A percentile compares a stretch with the other conserved stretches of the same genome.
These are phyloP conservation scores for Talaromyces sp. DNA, from an alignment of 2,329 filamentous ascomycete species.

Conservation along the genomic window DNA sequence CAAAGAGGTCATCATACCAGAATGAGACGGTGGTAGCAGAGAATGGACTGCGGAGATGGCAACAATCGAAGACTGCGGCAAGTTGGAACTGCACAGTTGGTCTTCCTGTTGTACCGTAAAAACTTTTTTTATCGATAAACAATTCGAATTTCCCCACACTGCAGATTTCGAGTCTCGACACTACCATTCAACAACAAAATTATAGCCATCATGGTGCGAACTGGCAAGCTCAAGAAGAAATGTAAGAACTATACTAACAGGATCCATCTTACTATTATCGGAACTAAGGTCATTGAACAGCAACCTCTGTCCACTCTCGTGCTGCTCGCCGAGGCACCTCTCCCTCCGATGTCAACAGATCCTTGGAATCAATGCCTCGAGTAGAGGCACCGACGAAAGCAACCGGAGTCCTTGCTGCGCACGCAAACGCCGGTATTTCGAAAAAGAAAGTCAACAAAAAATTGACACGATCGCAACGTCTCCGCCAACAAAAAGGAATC, in stretches of 20 bases:
- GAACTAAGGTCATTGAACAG: conserved; percentile 30
- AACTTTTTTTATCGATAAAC: conserved; percentile 36
- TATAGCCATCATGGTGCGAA: conserved; percentile 37
- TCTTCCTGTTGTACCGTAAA: conserved; percentile 28
- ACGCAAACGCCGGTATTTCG: conserved; percentile 50
- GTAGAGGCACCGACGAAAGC: conserved; percentile 39
- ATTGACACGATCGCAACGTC: conserved; percentile 51
- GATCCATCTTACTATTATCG: neutral
- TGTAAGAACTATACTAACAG: conserved; percentile 24
- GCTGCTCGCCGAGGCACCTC: conserved; percentile 57
- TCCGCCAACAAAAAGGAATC: conserved; percentile 53
- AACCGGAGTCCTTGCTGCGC: conserved; percentile 49
- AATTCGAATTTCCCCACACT: conserved; percentile 26
- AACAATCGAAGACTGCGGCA: conserved; percentile 12
- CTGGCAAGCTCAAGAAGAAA: conserved; percentile 29
- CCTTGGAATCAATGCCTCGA: conserved; percentile 43
- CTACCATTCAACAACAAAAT: neutral
- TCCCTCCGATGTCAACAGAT: conserved; percentile 53
- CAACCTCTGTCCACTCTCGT: conserved; percentile 54
- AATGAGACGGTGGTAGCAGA: neutral
- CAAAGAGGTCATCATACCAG: neutral
- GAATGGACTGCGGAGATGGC: neutral
- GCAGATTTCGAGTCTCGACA: neutral
- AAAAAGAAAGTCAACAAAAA: conserved; percentile 52
- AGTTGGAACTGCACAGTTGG: conserved; percentile 26